A percentile compares a stretch with the other conserved stretches of the same genome.
These are phyloP conservation scores for Cicer judaicum DNA, from an alignment of 306 rosid genomes.

Conservation along the genomic window DNA sequence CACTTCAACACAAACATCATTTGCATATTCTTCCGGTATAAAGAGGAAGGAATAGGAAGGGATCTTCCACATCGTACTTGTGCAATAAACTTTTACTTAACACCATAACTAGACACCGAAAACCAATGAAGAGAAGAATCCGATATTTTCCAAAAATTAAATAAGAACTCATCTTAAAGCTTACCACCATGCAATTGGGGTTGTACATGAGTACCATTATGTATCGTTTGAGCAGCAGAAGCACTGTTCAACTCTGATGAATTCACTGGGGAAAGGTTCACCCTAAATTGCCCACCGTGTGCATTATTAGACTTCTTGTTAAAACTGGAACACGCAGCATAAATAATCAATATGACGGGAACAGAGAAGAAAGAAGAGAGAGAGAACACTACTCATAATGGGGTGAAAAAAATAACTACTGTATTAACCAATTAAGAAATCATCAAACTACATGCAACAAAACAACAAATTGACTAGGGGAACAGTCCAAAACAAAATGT, in stretches of 20 bases:
- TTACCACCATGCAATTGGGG: constrained; percentile 74
- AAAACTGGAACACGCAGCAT: constrained; percentile 53
- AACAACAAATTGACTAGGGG: not conserved
- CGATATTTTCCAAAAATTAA: not conserved
- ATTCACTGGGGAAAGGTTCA: constrained; percentile 58
- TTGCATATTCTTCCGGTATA: constrained; percentile 1
- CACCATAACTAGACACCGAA: constrained; percentile 37
- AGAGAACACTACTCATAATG: not conserved
- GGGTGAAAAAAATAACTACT: not conserved
- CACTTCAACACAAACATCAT: constrained; percentile 29
- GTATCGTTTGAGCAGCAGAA: constrained; percentile 53
- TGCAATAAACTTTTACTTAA: constrained; percentile 13
- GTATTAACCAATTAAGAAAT: not conserved
- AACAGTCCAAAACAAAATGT: not conserved
- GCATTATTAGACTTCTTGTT: constrained; percentile 78
- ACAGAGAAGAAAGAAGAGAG: too few species aligned
- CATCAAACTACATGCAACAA: constrained; percentile 19
- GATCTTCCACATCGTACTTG: constrained; percentile 1
- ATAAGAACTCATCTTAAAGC: constrained; percentile 23
- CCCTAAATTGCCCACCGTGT: constrained; percentile 90
- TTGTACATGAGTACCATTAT: constrained; percentile 69
- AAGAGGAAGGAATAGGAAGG: not conserved
- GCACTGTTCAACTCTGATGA: constrained; percentile 58
- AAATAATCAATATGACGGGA: constrained; percentile 35
- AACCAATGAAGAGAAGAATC: constrained; percentile 23